Base-by-base conservation (phyloP, 1,139 yeast genomes). In the Pichia sp. region DNA sequence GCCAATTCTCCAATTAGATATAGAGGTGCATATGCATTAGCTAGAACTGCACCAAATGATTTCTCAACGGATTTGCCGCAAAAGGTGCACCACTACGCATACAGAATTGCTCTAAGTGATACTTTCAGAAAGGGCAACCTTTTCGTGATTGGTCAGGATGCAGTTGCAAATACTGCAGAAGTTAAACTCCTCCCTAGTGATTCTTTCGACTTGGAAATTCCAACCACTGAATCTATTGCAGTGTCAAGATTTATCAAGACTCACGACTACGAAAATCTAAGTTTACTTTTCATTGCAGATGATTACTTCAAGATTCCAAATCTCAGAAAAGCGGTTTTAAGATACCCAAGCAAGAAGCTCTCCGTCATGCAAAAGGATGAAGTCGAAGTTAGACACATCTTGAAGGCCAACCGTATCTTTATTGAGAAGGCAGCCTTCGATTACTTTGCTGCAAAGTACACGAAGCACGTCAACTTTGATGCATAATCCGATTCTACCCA, bases 1-100 rank as follows among this genome's bases (percentile, higher is more conserved):
- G 87, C 86, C 41, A 91, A 91, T 52, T 85, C 96, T 17, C 98
- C 98, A 30, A 83, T 79, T 38, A 76, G 95, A 63, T 79, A 77
- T 54, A 87, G 84, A 53, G 96, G 95, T 55, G 88, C 91, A 33
- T 72, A 83, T 48, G 97, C 97, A 0, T 77, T 83, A 54, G 96
- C 93, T 18, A 79, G 93, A 55, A 73, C 72, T 40, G 96, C 96
- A 13, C 94, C 94, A 32, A 93, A 85, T 56, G 94, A 86, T 59
- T 80, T 83, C 73, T 72, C 88, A 27, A 83, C 96, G 4, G 76
- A 71, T n/a, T 68, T 93, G 48, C 95, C 94, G 16, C 57, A 59
- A 21, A 80, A 85, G 56, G 69, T 83, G 16, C 91, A 88, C 60
- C 64, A 76, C 35, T 64, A 68, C 48, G 97, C 96, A 3, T 64